Base-by-base conservation (phyloP, 495 filamentous ascomycete genomes). In the Pseudomonodictys pantanalensis region DNA sequence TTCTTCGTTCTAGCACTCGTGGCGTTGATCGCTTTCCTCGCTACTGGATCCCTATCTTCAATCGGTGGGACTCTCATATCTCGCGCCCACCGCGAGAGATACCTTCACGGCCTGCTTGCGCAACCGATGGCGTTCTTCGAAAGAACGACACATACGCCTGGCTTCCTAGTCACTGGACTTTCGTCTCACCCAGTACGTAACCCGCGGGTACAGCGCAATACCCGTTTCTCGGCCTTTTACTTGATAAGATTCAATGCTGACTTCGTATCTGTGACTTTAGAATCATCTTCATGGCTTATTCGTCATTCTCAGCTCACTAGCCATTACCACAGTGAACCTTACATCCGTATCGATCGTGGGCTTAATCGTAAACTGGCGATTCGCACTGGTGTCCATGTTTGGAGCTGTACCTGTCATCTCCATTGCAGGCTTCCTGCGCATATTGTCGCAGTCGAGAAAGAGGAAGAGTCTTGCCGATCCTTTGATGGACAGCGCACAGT, bases 1-100 rank as follows among this genome's bases (percentile, higher is more conserved):
- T 97, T 92, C 70, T 80, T 97, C 18, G 89, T 96, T 80, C 81
- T 96, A 17, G 93, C 87, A 18, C 69, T 95, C 42, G 81, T 85
- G 28, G 82, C 30, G 2, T 23, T 53, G 3, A 39, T 53, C 20
- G 2, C 50, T 22, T 53, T 53, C 17, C 26, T 53, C 26, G 5
- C 50, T 20, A 11, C 41, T 24, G 50, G 32, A 6, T 24, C 32
- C 4, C 33, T 53, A 29, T 39, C 50, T 9, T 39, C 50, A 3
- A 41, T 53, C 32, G 32, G 30, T 22, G 39, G 24, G 12, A 45
- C 24, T 18, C 11, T 55, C 20, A 44, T 26, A 5, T 3, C n/a
- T 5, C 52, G 39, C 18, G 25, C 29, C 2, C 39, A 55, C 25
- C 35, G 25, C 10, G 38, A 45, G 26, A 55, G 32, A 32, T 45